Percentiles rank a stretch among this genome's conserved stretches.
phyloP scores from a whole-genome alignment of 78 protist species.

The Chrysochromulina tobinii region DNA sequence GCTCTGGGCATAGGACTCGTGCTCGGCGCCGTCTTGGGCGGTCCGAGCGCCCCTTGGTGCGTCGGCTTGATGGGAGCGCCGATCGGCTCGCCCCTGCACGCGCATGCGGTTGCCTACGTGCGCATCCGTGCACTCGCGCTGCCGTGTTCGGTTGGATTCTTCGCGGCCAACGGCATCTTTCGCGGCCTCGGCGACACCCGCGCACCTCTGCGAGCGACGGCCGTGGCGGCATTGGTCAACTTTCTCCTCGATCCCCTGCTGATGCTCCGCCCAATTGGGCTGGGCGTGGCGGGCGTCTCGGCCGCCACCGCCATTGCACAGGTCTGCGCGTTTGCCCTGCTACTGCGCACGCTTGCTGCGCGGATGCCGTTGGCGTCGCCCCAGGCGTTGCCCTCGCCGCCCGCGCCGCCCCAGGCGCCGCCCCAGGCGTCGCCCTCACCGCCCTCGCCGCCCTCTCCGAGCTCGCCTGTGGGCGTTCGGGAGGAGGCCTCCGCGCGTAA shows the following conservation, averaged over 20 bases:
- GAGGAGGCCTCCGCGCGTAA: background rate
- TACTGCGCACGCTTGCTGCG: background rate
- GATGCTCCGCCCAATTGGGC: background rate
- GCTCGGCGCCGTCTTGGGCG: background rate
- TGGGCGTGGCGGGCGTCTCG: background rate
- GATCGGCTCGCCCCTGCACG: background rate
- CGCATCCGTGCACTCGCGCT: conserved; percentile 15
- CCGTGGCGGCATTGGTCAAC: background rate
- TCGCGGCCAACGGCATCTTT: background rate
- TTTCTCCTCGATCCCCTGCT: background rate
- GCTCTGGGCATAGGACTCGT: background rate
- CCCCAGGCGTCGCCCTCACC: no score
- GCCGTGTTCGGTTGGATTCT: background rate
- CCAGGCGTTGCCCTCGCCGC: no score
- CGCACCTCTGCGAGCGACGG: background rate
- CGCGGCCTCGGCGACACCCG: background rate
- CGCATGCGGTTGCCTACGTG: background rate
- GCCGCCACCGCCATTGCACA: background rate
- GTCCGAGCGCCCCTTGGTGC: background rate
- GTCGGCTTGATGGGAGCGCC: background rate
- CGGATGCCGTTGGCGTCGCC: no score
- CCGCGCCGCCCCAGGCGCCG: no score
- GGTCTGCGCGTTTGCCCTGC: background rate
- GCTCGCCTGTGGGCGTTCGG: no score
- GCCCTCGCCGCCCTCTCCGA: no score